Evolutionary conservation across 805 yeast genomes (phyloP).

Genomic region (Metschnikowia reukaufii): DNA sequence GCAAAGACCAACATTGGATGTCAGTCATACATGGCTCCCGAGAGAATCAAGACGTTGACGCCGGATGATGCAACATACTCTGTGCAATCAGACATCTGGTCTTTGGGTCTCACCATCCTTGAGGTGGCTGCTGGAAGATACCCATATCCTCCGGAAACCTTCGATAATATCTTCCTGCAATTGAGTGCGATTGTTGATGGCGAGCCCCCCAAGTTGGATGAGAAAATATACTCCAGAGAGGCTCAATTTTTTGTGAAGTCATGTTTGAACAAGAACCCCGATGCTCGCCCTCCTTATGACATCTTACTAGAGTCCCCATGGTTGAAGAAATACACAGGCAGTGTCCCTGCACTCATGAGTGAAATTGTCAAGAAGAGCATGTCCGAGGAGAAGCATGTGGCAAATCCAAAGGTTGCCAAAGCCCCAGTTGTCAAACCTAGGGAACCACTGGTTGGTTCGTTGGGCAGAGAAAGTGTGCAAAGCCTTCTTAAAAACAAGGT

Average conservation of each 20-base stretch:
- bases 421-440: slow-evolving; percentile 17
- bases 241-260: slow-evolving; percentile 80
- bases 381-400: slow-evolving; percentile 9
- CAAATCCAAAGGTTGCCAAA: slow-evolving; percentile 17
- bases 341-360: slow-evolving; percentile 30
- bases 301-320: slow-evolving; percentile 80
- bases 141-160: slow-evolving; percentile 97
- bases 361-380: slow-evolving; percentile 28
- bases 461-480: slow-evolving; percentile 35
- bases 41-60: slow-evolving; percentile 72
- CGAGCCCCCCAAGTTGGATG: slow-evolving; percentile 28
- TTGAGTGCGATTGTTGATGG: slow-evolving; percentile 81
- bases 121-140: slow-evolving; percentile 90
- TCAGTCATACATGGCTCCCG: slow-evolving; percentile 99
- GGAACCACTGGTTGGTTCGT: slow-evolving; percentile 13
- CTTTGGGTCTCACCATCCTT: slow-evolving; percentile 79
- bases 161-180: slow-evolving; percentile 86
- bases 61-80: slow-evolving; percentile 83
- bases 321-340: slow-evolving; percentile 55
- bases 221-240: slow-evolving; percentile 53
- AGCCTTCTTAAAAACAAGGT: slow-evolving; percentile 42
- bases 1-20: slow-evolving; percentile 97
- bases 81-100: slow-evolving; percentile 95
- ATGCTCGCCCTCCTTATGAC: slow-evolving; percentile 75
- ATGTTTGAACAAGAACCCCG: slow-evolving; percentile 79